phyloP scores from a whole-genome alignment of 2,329 filamentous ascomycete species.

The Aspergillus vadensis region DNA sequence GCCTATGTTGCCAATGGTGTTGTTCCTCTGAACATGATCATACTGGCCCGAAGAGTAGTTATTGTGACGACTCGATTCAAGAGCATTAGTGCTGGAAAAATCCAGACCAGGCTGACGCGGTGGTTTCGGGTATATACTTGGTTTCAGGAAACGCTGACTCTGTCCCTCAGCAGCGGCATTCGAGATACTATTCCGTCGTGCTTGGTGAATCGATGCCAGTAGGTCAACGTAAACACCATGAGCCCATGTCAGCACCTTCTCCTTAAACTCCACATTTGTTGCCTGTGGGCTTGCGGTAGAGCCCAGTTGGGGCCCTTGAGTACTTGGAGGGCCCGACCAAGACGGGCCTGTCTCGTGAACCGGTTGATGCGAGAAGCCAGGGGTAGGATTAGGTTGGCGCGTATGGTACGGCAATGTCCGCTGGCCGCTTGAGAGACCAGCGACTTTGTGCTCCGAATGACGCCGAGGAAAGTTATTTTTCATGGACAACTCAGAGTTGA shows the following conservation, averaged over 20 bases:
- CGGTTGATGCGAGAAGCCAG: conserved; percentile 23
- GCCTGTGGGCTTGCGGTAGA: conserved; percentile 28
- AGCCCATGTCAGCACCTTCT: conserved; percentile 69
- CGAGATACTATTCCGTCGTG: conserved; percentile 50
- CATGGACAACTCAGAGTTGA: conserved; percentile 32
- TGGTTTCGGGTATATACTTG: conserved; percentile 63
- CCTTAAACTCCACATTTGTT: conserved; percentile 61
- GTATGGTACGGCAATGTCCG: conserved; percentile 32
- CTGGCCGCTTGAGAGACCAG: conserved; percentile 31
- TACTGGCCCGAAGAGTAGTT: conserved; percentile 42
- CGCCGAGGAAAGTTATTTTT: conserved; percentile 43
- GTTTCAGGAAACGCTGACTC: conserved; percentile 51
- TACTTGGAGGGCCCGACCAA: conserved; percentile 29
- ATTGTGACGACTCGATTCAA: conserved; percentile 34
- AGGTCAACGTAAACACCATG: conserved; percentile 73
- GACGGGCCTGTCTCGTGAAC: conserved; percentile 26
- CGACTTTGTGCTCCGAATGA: conserved; percentile 37
- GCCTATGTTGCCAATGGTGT: conserved; percentile 14
- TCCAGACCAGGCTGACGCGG: conserved; percentile 59
- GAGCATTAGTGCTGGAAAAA: conserved; percentile 42
- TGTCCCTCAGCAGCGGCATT: conserved; percentile 46
- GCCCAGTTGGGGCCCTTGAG: conserved; percentile 26
- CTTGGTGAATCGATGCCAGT: conserved; percentile 64
- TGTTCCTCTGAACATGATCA: conserved; percentile 29
- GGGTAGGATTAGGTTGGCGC: conserved; percentile 23